Evolutionary conservation across 2,329 filamentous ascomycete species (phyloP), one percentile per base, ranked within the genome.

Genomic region (Fusarium abutilonis): DNA sequence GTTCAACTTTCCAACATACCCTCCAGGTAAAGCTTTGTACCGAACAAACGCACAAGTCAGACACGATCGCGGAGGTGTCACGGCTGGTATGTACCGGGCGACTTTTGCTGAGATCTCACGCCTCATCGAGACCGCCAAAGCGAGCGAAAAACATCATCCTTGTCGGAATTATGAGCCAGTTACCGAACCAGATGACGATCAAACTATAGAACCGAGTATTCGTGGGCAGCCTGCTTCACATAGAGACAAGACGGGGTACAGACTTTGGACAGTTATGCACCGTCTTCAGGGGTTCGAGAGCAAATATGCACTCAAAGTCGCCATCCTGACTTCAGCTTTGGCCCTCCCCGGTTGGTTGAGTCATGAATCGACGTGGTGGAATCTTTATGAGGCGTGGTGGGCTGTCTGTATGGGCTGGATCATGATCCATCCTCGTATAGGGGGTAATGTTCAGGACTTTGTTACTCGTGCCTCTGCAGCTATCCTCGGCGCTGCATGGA

Each of bases 1-100:
- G 5, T 63, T 85, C 10, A 78, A 84, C 52, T 70, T 80, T 1
- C 83, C 85, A 4, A 82, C 80, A 1, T 86, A 86, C 59, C 82
- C 83, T 0, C 75, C 82, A n/a, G 64, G 68, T 40, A 86, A 86
- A 66, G 77, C 82, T 5, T 52, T 86, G 2, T 79, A 84, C 61
- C 76, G 83, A 31, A 80, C 81, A 6, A 86, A 86, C 65, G 77
- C 80, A 3, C 83, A 86, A 61, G 83, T 86, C 5, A 77, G 83
- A 29, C 85, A 87, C 62, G 85, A 87, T 66, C 77, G 84, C 57
- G 84, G 85, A 15, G 83, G 84, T 21, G 77, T 85, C 17, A 85
- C 84, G 5, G 83, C 83, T 6, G 82, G 82, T 69, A 74, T 76
- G 64, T 82, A 82, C 57, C 78, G 79, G 38, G 73, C 73, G 44